Evolutionary conservation across 257 asterid genomes (phyloP), one percentile per base, ranked within the genome.

Genomic region (Rehmannia glutinosa): DNA sequence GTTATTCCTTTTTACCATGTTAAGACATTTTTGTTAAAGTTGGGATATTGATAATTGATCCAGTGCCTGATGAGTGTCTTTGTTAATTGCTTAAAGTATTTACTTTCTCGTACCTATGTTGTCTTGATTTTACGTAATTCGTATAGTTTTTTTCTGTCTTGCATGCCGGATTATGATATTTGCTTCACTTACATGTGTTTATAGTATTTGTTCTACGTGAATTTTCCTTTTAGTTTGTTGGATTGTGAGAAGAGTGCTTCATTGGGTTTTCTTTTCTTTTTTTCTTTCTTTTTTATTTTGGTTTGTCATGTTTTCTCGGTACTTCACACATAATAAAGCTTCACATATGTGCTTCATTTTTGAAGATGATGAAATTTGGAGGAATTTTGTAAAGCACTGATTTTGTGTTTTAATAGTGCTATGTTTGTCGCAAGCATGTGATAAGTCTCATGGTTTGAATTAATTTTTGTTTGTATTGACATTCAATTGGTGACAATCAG

Each of bases 401-500:
- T 35, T 10, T 70, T 16, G 25, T 49, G 46, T n/a, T 38, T 33
- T n/a, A 30, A 38, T 64, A 24, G 49, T 32, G 19, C 30, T 23
- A 12, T 56, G 27, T 53, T 62, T 55, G 64, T 45, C 28, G 32
- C 27, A 36, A 39, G 21, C 49, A 47, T 46, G 41, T 32, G 16
- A 17, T n/a, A 23, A 25, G 28, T 53, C 27, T 1, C 32, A 23
- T 32, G 16, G 6, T 28, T 75, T 45, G 52, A 28, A 63, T 32
- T 52, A 13, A 6, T 52, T 19, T 52, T 19, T 46, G 23, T 58
- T 35, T 52, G 28, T 30, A 43, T 33, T 19, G 15, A 35, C 28
- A 9, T 75, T 62, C 41, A 17, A 8, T 68, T 56, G 52, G 58
- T 56, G 73, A 68, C 30, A 38, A 71, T 68, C 2, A 23, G 51